Base-by-base conservation (phyloP, 768 basidiomycete genomes). In the Podaxis sp. region DNA sequence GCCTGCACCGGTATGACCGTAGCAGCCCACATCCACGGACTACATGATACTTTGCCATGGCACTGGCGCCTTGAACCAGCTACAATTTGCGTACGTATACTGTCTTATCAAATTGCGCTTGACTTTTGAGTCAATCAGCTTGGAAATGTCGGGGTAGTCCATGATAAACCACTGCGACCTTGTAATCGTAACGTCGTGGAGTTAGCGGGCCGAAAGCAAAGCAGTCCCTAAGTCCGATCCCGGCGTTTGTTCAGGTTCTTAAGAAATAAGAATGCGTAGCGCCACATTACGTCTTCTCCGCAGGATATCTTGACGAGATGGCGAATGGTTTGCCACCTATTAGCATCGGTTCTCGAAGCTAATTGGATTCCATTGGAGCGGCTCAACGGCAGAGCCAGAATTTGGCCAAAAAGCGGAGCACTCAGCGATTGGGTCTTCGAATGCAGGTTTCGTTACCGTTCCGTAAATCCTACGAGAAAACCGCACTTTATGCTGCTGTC, bases 171-270 rank as follows among this genome's bases (percentile, higher is more conserved):
- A 36, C 22, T 24, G 49, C 26, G 8, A 24, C 26, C 12, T 20
- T 13, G 36, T 41, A 40, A 55, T 20, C 13, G 38, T 13, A 46
- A 13, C 36, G 33, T 41, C 58, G 40, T 50, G 33, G 20, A 49
- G 20, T 28, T n/a, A 36, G 51, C 24, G 50, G 58, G 12, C 58
- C 58, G 49, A 40, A 52, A 24, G 8, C 11, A 36, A 7, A 48
- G 33, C 2, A 51, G 11, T 38, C 37, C 49, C 50, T 60, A 52
- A 60, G 7, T 60, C 58, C 50, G 58, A 52, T 56, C 37, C 33
- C 33, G 33, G 33, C 33, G 33, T 33, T 33, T 33, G 33, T 33
- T 33, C 33, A 33, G 33, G 33, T 33, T 10, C 33, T 8, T 8
- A 33, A 33, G 3, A 33, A 10, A 33, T 33, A 33, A 33, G 8